phyloP scores from a whole-genome alignment of 345 rosid genomes.

The Durio zibethinus region DNA sequence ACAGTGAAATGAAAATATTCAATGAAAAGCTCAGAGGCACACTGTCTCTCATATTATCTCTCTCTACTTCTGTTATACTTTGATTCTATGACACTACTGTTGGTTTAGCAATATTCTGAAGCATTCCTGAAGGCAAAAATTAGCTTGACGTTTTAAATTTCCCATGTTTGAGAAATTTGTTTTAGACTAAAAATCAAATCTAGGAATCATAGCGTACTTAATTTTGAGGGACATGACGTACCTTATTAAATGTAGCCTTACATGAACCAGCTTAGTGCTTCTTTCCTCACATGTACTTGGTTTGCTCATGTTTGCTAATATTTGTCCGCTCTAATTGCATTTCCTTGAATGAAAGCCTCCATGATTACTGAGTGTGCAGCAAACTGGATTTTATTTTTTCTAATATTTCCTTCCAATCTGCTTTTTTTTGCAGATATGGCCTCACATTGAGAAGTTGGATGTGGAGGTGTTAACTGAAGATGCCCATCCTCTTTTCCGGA shows the following conservation, averaged over 20 bases:
- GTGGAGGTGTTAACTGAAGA: slow-evolving; percentile 56
- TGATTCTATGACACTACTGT: neutral
- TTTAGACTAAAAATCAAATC: neutral
- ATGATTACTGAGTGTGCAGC: neutral
- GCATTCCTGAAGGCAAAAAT: neutral
- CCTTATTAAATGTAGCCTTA: slow-evolving; percentile 16
- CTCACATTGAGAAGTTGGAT: slow-evolving; percentile 73
- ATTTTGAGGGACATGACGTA: no score
- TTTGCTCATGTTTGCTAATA: neutral
- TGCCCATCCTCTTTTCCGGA: slow-evolving; percentile 69
- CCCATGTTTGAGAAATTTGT: neutral
- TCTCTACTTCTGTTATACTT: neutral
- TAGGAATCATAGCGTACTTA: neutral
- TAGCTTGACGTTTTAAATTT: neutral
- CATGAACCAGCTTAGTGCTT: neutral
- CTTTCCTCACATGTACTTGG: neutral
- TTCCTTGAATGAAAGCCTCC: neutral
- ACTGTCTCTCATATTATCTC: neutral
- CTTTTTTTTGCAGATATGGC: slow-evolving; percentile 67
- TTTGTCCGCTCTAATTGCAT: neutral
- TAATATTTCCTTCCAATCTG: neutral
- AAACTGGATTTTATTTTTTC: slow-evolving; percentile 4
- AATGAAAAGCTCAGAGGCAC: neutral
- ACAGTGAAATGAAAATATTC: neutral
- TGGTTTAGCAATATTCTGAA: neutral